Evolutionary conservation across 2,329 filamentous ascomycete genomes (phyloP).

Genomic region (Chalaropsis thielavioides): DNA sequence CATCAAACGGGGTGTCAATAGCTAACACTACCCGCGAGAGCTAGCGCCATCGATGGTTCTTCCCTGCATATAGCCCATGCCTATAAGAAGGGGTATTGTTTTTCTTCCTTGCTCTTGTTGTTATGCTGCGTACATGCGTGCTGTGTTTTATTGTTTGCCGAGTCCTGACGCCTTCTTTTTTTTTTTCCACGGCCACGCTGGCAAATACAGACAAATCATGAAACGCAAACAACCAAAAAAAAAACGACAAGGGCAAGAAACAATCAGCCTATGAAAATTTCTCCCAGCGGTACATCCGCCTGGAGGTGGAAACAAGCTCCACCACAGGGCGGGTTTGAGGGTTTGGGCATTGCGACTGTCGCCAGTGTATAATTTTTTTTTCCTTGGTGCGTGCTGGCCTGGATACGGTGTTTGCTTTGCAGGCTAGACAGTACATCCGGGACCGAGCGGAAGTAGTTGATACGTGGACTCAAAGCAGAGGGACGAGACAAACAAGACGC

Average conservation of each 20-base stretch:
- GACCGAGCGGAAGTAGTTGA: no score
- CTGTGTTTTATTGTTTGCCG: neutral
- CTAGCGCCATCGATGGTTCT: neutral
- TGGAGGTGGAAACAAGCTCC: neutral
- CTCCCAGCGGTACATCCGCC: neutral
- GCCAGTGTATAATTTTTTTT: neutral
- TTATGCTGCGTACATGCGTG: neutral
- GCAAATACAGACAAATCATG: neutral
- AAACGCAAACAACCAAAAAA: neutral
- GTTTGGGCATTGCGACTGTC: neutral
- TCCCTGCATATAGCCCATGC: neutral
- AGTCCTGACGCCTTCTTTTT: neutral
- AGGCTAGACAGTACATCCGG: no score
- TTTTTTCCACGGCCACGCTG: neutral
- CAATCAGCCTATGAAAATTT: neutral
- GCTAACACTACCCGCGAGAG: neutral
- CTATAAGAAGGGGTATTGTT: neutral
- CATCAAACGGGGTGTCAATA: neutral
- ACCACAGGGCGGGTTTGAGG: neutral
- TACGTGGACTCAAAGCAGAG: neutral
- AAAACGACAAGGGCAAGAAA: neutral
- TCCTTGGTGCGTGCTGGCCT: neutral
- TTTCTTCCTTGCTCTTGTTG: neutral
- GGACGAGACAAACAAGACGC: neutral
- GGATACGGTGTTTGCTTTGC: no score